Conservation (phyloP, 495 filamentous ascomycete species). For the Delitschia confertaspora region DNA sequence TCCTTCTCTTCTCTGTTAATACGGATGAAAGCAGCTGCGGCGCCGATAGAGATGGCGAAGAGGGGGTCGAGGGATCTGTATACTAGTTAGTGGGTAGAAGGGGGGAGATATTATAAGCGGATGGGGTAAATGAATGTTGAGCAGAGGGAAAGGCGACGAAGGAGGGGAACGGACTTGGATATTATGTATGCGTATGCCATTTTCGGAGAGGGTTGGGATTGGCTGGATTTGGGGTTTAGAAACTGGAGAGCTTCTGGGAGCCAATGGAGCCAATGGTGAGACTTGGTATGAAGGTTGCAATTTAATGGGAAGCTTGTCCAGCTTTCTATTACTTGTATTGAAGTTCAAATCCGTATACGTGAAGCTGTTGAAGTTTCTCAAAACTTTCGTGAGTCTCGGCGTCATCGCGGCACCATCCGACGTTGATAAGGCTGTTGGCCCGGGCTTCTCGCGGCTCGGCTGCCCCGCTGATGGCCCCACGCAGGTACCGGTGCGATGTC, state of each 20-base stretch:
- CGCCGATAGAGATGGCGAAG: constrained; percentile 74
- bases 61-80: constrained; percentile 70
- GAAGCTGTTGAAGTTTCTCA: no score
- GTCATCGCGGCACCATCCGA: no score
- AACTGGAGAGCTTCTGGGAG: background rate
- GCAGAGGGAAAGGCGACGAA: background rate
- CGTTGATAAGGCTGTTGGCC: no score
- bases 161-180: constrained; percentile 7
- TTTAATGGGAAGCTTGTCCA: no score
- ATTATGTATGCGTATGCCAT: constrained; percentile 19
- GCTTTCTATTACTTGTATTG: no score
- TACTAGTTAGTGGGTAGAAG: background rate
- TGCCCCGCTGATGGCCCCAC: no score
- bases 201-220: background rate
- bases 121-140: background rate
- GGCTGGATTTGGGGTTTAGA: background rate
- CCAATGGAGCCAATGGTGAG: no score
- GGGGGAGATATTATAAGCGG: background rate
- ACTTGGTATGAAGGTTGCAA: no score
- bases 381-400: no score
- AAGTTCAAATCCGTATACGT: no score
- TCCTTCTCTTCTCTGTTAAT: constrained; percentile 80
- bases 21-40: constrained; percentile 52
- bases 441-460: no score
- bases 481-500: no score